Evolutionary conservation across 352 stramenopile genomes (phyloP).

Genomic region (Globisporangium radiosum): DNA sequence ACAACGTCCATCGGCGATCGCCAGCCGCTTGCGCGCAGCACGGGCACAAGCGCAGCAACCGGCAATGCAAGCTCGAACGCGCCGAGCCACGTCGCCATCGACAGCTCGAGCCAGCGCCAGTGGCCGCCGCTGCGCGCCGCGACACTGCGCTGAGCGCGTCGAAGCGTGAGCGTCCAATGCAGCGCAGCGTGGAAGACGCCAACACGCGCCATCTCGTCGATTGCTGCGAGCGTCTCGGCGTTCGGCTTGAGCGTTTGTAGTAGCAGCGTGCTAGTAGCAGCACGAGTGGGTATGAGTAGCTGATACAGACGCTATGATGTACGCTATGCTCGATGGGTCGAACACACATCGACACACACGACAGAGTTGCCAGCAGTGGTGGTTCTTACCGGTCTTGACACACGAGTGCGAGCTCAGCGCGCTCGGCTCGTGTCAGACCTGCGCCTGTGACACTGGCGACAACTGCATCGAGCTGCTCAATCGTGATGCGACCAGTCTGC

Average conservation of each 20-base stretch:
- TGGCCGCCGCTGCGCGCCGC: constrained; percentile 19
- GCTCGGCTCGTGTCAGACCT: constrained; percentile 13
- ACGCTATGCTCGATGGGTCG: neutral
- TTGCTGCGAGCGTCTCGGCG: constrained; percentile 14
- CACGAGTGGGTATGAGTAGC: neutral
- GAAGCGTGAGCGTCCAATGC: constrained; percentile 19
- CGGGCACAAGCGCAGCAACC: constrained; percentile 3
- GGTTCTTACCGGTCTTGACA: constrained; percentile 8
- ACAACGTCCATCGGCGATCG: constrained; percentile 28
- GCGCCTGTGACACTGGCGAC: constrained; percentile 16
- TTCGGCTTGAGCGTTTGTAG: constrained; percentile 27
- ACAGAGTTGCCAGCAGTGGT: too few relatives aligned
- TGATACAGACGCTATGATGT: neutral
- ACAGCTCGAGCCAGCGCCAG: constrained; percentile 33
- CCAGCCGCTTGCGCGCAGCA: constrained; percentile 15
- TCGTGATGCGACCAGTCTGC: constrained; percentile 11
- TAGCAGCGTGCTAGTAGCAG: constrained; percentile 14
- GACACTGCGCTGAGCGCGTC: constrained; percentile 17
- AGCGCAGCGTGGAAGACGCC: constrained; percentile 23
- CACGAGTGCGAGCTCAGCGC: constrained; percentile 16
- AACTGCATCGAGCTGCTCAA: constrained; percentile 15
- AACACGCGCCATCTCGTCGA: constrained; percentile 20
- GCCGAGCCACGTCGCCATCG: constrained; percentile 29
- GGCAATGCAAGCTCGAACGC: constrained; percentile 8
- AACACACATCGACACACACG: constrained; percentile 14